These are phyloP conservation scores for Ceratocystis alfenasii DNA, from an alignment of 2,329 filamentous ascomycete genomes.

Conservation along the genomic window DNA sequence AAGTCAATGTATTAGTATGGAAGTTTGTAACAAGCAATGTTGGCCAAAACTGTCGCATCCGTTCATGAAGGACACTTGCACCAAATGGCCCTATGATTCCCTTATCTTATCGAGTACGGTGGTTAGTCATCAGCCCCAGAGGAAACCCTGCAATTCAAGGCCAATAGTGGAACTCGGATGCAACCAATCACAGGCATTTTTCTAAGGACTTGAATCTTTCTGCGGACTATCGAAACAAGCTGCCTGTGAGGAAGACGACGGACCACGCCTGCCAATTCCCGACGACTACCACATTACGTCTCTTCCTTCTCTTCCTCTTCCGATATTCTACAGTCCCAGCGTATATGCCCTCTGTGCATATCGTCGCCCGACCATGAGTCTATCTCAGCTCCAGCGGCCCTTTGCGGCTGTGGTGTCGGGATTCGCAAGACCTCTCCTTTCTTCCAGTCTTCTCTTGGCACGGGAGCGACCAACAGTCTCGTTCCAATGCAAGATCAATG, in stretches of 20 bases:
- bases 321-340: background rate
- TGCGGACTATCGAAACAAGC: conserved; percentile 7
- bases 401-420: conserved; percentile 32
- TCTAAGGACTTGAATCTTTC: conserved; percentile 20
- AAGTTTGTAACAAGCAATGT: background rate
- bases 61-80: conserved; percentile 7
- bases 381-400: conserved; percentile 36
- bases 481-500: conserved; percentile 22
- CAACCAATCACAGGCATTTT: conserved; percentile 16
- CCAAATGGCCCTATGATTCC: conserved; percentile 4
- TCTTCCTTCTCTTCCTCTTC: background rate
- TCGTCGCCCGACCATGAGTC: conserved; percentile 11
- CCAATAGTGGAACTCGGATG: conserved; percentile 4
- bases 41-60: conserved; percentile 3
- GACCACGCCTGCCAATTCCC: background rate
- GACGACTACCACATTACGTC: background rate
- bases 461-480: conserved; percentile 24
- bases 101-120: conserved; percentile 19
- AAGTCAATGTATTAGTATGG: background rate
- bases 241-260: background rate
- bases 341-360: background rate
- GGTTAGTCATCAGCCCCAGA: conserved; percentile 15
- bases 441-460: conserved; percentile 18
- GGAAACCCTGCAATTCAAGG: background rate
- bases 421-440: conserved; percentile 24